phyloP scores from a whole-genome alignment of 805 yeast species.

The Hermanozyma aechmeae region DNA sequence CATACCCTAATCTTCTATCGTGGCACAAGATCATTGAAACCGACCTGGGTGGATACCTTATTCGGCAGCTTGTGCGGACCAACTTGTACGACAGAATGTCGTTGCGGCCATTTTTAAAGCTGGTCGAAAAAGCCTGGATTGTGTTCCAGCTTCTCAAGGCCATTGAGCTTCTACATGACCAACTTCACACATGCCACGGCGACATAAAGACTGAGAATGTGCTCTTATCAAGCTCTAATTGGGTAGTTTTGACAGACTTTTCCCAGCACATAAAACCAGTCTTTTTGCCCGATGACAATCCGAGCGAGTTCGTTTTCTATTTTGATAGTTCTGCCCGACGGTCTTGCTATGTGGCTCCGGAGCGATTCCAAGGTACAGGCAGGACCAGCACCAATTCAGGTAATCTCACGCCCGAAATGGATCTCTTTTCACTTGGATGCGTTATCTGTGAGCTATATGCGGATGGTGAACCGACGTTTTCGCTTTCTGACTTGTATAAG shows the following conservation, averaged over 20 bases:
- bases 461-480: constrained; percentile 82
- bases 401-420: constrained; percentile 56
- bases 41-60: constrained; percentile 82
- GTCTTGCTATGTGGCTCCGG: constrained; percentile 90
- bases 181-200: constrained; percentile 62
- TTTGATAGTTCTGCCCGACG: constrained; percentile 86
- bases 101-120: constrained; percentile 77
- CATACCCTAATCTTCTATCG: constrained; percentile 52
- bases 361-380: constrained; percentile 47
- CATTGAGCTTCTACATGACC: constrained; percentile 52
- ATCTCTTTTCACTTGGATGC: constrained; percentile 76
- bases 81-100: constrained; percentile 83
- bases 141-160: constrained; percentile 70
- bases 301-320: constrained; percentile 83
- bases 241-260: constrained; percentile 78
- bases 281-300: constrained; percentile 83
- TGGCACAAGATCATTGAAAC: constrained; percentile 74
- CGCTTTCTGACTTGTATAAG: constrained; percentile 78
- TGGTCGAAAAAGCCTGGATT: constrained; percentile 76
- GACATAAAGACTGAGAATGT: constrained; percentile 89
- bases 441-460: constrained; percentile 80
- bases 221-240: constrained; percentile 79
- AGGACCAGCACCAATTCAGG: constrained; percentile 1
- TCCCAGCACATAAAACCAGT: constrained; percentile 72
- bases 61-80: constrained; percentile 71